Base-by-base conservation (phyloP, 2,329 filamentous ascomycete species). In the Ophiostoma himal-ulmi region DNA sequence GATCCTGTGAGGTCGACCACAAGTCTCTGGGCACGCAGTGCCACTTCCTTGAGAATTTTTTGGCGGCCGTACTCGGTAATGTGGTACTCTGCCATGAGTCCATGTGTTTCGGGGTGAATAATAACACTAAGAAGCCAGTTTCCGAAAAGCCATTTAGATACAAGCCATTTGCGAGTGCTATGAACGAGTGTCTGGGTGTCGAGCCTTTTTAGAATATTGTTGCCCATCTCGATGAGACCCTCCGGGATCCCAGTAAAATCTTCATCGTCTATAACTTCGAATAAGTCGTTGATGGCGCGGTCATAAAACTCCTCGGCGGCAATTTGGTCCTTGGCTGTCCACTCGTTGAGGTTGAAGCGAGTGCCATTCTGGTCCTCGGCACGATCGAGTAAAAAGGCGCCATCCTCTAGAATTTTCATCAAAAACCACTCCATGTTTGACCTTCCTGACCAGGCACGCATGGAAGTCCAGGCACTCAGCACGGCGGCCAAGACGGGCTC, bases 351-450 rank as follows among this genome's bases (percentile, higher is more conserved):
- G 79, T 93, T 89, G 79, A 90, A 86, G 73, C 90, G 84, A 72
- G 89, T 88, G 48, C 89, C 87, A 73, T 91, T 85, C 75, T 92
- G 90, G 77, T 93, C 91, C 78, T 94, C 91, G 76, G 92, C 89
- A 77, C 91, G 89, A 77, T 97, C 93, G 75, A 97, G 84, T 71
- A 98, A 83, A 77, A 97, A 97, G 54, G 93, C 91, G 74, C 95
- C 95, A 75, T 96, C 91, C 80, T 97, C 92, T 41, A 99, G 86
- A 72, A 96, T 92, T 78, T 95, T 92, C 91, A 97, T 95, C 14
- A 99, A 86, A 78, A 94, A 98, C 80, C 93, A 91, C 80, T 97
- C 94, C 83, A 99, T 89, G 74, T 93, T 95, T 74, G 90, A 88
- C 76, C 91, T 93, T 71, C 93, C 93, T 57, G 92, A 91, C 94